Evolutionary conservation across 768 basidiomycete species (phyloP).

Genomic region (Neoboletus magnificus): DNA sequence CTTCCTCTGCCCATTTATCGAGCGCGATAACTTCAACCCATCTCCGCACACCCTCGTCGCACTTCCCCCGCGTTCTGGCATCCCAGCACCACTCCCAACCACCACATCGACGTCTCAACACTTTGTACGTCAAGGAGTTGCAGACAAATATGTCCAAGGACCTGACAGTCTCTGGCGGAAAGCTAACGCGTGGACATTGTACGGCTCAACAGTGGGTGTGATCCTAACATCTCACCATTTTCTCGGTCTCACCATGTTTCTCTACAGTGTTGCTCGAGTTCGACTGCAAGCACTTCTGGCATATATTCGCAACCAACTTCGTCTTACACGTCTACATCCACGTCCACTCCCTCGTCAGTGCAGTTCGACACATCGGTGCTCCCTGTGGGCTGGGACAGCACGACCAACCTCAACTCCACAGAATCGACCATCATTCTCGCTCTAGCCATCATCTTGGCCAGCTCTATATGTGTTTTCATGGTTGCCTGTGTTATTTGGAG

Average conservation of each 20-base stretch:
- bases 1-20: slow-evolving; percentile 59
- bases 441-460: slow-evolving; percentile 61
- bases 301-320: neutral
- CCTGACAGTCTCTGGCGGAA: slow-evolving; percentile 58
- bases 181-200: slow-evolving; percentile 54
- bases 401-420: slow-evolving; percentile 10
- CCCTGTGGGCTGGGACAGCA: slow-evolving; percentile 52
- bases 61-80: neutral
- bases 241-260: neutral
- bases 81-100: slow-evolving; percentile 9
- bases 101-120: neutral
- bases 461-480: slow-evolving; percentile 59
- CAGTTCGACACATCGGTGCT: slow-evolving; percentile 32
- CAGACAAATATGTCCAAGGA: slow-evolving; percentile 53
- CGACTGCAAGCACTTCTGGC: slow-evolving; percentile 3
- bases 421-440: slow-evolving; percentile 51
- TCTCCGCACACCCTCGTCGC: neutral
- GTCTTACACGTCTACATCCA: slow-evolving; percentile 12
- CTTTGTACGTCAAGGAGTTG: slow-evolving; percentile 31
- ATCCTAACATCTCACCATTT: neutral
- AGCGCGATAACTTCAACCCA: slow-evolving; percentile 11
- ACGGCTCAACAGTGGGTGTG: slow-evolving; percentile 63
- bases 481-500: slow-evolving; percentile 61
- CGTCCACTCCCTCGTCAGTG: slow-evolving; percentile 8
- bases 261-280: slow-evolving; percentile 18